Conservation (phyloP, 106 monocot species). For the Dendrobium catenatum region DNA sequence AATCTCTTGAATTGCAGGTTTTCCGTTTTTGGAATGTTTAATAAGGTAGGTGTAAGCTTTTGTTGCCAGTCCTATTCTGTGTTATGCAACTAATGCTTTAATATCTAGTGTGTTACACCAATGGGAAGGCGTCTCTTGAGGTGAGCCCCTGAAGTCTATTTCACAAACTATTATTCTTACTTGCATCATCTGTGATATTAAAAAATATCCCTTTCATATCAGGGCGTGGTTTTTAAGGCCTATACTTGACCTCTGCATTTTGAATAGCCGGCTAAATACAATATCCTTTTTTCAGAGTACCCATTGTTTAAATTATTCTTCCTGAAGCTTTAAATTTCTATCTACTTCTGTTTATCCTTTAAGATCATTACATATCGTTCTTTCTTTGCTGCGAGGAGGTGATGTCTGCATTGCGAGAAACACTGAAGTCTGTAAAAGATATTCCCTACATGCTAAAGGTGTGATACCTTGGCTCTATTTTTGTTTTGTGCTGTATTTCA, state of each 20-base stretch:
- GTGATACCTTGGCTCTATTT: neutral
- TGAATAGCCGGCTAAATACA: constrained; percentile 78
- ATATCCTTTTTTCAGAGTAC: constrained; percentile 50
- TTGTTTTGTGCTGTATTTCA: neutral
- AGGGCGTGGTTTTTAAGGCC: constrained; percentile 85
- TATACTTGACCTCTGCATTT: constrained; percentile 60
- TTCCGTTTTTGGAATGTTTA: constrained; percentile 96
- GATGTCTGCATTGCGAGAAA: constrained; percentile 71
- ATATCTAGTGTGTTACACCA: constrained; percentile 82
- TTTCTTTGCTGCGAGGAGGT: constrained; percentile 89
- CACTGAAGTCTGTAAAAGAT: constrained; percentile 80
- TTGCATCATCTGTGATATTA: neutral
- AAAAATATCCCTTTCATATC: constrained; percentile 3
- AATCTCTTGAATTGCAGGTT: constrained; percentile 52
- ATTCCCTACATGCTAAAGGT: constrained; percentile 76
- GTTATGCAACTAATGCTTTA: constrained; percentile 14
- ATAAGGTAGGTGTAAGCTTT: constrained; percentile 51
- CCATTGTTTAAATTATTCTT: neutral
- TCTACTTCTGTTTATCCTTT: constrained; percentile 11
- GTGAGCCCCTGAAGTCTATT: constrained; percentile 22
- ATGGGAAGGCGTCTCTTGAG: constrained; percentile 86
- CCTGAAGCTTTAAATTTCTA: neutral
- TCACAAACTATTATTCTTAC: neutral
- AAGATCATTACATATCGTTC: constrained; percentile 62
- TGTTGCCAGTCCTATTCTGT: neutral